Percentiles rank a stretch among this genome's conserved stretches.
phyloP scores from a whole-genome alignment of 2,329 filamentous ascomycete species.

The Raffaelea ambrosiae region DNA sequence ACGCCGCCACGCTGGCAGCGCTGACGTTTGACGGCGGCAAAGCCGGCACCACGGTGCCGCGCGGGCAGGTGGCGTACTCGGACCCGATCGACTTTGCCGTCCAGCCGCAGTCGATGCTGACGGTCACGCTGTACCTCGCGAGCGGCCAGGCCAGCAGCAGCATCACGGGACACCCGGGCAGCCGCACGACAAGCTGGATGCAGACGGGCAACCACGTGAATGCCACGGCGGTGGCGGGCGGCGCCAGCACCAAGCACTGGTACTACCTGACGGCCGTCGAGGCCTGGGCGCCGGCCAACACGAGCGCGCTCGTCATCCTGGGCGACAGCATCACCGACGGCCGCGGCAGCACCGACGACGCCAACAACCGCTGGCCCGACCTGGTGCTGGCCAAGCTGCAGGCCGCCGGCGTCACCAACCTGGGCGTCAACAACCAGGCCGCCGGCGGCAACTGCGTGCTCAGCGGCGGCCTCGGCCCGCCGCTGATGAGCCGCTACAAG shows the following conservation, averaged over 20 bases:
- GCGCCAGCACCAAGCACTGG: slow-evolving; percentile 30
- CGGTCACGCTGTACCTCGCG: slow-evolving; percentile 49
- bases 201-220: slow-evolving; percentile 47
- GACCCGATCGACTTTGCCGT: slow-evolving; percentile 51
- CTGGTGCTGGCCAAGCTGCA: slow-evolving; percentile 44
- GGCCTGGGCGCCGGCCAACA: slow-evolving; percentile 33
- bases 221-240: slow-evolving; percentile 34
- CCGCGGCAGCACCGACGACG: slow-evolving; percentile 48
- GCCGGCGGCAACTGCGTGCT: slow-evolving; percentile 62
- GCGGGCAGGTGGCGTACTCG: slow-evolving; percentile 49
- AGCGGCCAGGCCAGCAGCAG: slow-evolving; percentile 45
- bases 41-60: slow-evolving; percentile 40
- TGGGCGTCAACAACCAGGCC: slow-evolving; percentile 56
- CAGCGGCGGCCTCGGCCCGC: slow-evolving; percentile 53
- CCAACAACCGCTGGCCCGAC: slow-evolving; percentile 36
- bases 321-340: slow-evolving; percentile 63
- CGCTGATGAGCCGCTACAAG: slow-evolving; percentile 49
- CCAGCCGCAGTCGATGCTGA: slow-evolving; percentile 41
- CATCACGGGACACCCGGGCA: slow-evolving; percentile 58
- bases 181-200: slow-evolving; percentile 54
- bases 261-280: slow-evolving; percentile 53
- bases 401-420: slow-evolving; percentile 31
- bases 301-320: slow-evolving; percentile 43
- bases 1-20: slow-evolving; percentile 39
- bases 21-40: slow-evolving; percentile 50